These are phyloP conservation scores for Globisporangium cystogenes DNA, from an alignment of 352 stramenopile genomes.

Conservation along the genomic window DNA sequence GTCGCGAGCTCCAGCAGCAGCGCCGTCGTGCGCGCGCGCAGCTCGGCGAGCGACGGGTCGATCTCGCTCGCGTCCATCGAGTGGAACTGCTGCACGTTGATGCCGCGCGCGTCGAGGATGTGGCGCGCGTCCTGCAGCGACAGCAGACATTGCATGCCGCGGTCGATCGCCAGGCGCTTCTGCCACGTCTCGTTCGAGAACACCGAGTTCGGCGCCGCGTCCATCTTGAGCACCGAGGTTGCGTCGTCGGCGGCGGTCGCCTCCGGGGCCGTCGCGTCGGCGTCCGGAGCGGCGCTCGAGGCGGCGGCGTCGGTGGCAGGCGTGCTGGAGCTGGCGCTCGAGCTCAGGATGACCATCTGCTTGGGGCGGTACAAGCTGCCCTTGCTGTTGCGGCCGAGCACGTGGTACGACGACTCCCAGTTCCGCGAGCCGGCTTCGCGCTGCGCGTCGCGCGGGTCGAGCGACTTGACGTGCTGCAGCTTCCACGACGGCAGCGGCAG, in stretches of 20 bases:
- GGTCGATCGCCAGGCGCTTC: constrained; percentile 66
- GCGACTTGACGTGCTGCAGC: constrained; percentile 76
- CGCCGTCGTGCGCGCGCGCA: constrained; percentile 61
- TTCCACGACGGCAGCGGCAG: constrained; percentile 76
- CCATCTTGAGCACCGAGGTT: constrained; percentile 57
- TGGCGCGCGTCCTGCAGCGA: constrained; percentile 80
- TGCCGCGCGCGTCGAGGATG: constrained; percentile 69
- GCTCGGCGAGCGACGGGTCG: constrained; percentile 57
- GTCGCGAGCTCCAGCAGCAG: constrained; percentile 63
- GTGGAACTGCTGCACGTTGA: constrained; percentile 86
- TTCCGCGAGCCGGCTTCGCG: constrained; percentile 61
- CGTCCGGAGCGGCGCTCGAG: constrained; percentile 6
- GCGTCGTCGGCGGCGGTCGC: constrained; percentile 3
- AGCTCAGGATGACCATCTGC: constrained; percentile 50
- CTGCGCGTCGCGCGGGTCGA: constrained; percentile 55
- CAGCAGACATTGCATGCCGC: constrained; percentile 68
- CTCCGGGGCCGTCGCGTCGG: constrained; percentile 1
- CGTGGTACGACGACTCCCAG: constrained; percentile 68
- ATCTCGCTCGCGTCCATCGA: constrained; percentile 66
- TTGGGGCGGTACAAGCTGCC: constrained; percentile 75
- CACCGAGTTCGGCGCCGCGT: constrained; percentile 43
- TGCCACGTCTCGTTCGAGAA: constrained; percentile 72
- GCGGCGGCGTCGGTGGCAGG: too few relatives aligned
- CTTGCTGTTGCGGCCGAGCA: constrained; percentile 74
- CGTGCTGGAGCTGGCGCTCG: too few relatives aligned